A percentile compares a stretch with the other conserved stretches of the same genome.
Evolutionary conservation across 805 yeast species (phyloP).

Genomic region (Suhomyces vadensis): DNA sequence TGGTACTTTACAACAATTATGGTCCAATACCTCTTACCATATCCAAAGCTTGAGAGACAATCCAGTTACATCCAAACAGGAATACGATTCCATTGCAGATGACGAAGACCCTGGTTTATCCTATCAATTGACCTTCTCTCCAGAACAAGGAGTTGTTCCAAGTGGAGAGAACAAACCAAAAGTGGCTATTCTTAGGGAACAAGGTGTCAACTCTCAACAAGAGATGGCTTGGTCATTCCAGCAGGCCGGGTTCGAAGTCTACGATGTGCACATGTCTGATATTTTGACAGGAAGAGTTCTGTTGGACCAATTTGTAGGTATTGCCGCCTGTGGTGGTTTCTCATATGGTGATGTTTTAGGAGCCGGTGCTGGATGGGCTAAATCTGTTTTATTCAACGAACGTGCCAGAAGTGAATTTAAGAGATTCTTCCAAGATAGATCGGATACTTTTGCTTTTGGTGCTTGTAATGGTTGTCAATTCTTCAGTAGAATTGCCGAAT

Average conservation of each 20-base stretch:
- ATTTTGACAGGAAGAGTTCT: constrained; percentile 70
- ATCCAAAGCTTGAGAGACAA: constrained; percentile 92
- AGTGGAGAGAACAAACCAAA: constrained; percentile 54
- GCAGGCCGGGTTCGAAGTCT: constrained; percentile 91
- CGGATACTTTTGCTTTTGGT: constrained; percentile 94
- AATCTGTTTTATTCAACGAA: constrained; percentile 84
- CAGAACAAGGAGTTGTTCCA: constrained; percentile 46
- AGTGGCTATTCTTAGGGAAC: constrained; percentile 96
- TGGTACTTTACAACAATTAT: constrained; percentile 70
- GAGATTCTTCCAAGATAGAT: constrained; percentile 79
- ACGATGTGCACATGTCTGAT: constrained; percentile 97
- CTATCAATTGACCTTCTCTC: constrained; percentile 73
- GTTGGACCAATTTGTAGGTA: constrained; percentile 80
- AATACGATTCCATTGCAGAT: constrained; percentile 70
- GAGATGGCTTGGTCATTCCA: constrained; percentile 98
- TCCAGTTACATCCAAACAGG: constrained; percentile 88
- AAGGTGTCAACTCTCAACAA: constrained; percentile 97
- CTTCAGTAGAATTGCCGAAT: constrained; percentile 76
- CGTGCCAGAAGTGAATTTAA: constrained; percentile 73
- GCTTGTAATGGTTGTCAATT: constrained; percentile 99
- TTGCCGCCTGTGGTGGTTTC: constrained; percentile 99
- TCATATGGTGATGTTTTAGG: constrained; percentile 98
- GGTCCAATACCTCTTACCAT: constrained; percentile 88
- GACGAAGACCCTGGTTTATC: constrained; percentile 88
- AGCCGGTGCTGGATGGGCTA: constrained; percentile 99